These are phyloP conservation scores for Rhodotorula sp. DNA, from an alignment of 1,284 basidiomycete species.

Conservation along the genomic window DNA sequence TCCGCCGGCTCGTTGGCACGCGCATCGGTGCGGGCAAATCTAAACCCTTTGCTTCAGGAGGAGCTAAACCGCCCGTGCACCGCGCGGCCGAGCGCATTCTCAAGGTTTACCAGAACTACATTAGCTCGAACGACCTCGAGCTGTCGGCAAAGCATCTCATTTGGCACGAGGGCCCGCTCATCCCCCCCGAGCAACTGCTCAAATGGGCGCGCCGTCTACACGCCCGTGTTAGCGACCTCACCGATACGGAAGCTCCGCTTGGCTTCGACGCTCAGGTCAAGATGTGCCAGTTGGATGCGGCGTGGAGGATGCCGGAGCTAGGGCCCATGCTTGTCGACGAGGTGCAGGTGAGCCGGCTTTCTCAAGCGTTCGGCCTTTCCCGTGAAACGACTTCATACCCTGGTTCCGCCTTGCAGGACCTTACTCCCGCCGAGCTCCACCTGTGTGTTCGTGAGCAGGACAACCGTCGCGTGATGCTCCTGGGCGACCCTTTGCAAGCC, in stretches of 20 bases:
- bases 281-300: background rate
- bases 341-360: slow-evolving; percentile 18
- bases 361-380: background rate
- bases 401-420: slow-evolving; percentile 4
- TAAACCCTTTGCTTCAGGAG: background rate
- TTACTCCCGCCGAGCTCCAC: slow-evolving; percentile 7
- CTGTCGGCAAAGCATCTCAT: background rate
- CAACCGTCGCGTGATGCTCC: background rate
- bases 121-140: background rate
- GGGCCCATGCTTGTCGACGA: slow-evolving; percentile 5
- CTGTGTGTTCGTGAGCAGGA: background rate
- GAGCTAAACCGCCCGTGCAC: background rate
- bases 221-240: background rate
- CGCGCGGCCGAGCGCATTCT: background rate
- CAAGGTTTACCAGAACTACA: background rate
- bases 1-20: background rate
- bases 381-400: background rate
- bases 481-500: slow-evolving; percentile 8
- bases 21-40: background rate
- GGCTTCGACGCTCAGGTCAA: slow-evolving; percentile 4
- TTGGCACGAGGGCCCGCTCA: background rate
- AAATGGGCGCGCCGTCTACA: background rate
- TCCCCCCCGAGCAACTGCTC: background rate
- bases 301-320: background rate
- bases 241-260: slow-evolving; percentile 3